These are phyloP conservation scores for Curvularia verruculosa DNA, from an alignment of 2,329 filamentous ascomycete species.

Conservation along the genomic window DNA sequence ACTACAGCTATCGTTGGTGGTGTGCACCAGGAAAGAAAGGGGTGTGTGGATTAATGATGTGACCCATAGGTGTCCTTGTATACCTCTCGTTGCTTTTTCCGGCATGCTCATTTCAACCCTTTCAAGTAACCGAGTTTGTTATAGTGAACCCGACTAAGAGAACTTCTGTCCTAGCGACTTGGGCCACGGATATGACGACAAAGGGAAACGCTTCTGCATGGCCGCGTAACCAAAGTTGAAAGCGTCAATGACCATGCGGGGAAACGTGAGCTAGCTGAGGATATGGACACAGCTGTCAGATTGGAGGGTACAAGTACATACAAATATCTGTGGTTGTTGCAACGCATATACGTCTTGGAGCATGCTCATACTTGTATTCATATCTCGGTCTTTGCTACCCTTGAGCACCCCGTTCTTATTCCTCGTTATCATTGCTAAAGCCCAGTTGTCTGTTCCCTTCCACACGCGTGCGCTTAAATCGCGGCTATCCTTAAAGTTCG, in stretches of 20 bases:
- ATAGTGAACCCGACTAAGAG: neutral
- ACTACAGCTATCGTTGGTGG: neutral
- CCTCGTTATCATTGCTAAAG: neutral
- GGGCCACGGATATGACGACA: neutral
- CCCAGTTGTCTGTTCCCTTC: neutral
- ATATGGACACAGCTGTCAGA: neutral
- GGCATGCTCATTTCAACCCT: neutral
- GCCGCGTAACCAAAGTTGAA: neutral
- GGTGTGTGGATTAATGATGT: neutral
- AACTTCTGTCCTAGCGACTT: neutral
- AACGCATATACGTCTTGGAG: neutral
- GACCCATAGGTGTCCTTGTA: neutral
- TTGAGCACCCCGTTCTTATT: neutral
- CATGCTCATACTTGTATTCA: neutral
- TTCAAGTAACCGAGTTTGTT: neutral
- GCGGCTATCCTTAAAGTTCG: neutral
- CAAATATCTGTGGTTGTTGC: neutral
- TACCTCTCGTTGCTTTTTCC: neutral
- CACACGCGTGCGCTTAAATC: neutral
- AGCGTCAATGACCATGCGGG: neutral
- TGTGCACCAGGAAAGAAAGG: neutral
- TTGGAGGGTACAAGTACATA: neutral
- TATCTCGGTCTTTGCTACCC: neutral
- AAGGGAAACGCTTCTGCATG: neutral
- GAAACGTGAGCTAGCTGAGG: neutral